phyloP scores from a whole-genome alignment of 495 filamentous ascomycete species.

The Trichoderma virens region DNA sequence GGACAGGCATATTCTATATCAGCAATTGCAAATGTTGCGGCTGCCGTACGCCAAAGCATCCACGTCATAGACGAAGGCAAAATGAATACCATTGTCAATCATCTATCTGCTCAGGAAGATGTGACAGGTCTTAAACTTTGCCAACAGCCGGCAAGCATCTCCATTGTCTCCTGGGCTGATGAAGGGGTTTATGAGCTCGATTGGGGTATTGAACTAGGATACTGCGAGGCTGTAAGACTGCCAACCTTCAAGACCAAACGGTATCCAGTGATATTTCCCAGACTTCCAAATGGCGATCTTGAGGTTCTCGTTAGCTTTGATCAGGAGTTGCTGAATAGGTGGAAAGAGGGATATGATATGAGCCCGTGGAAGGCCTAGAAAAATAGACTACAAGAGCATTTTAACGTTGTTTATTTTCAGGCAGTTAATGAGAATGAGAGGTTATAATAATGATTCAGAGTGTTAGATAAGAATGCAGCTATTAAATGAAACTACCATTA shows the following conservation, averaged over 20 bases:
- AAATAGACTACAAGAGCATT: not conserved
- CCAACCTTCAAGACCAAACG: slow-evolving; percentile 17
- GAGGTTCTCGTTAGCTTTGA: slow-evolving; percentile 24
- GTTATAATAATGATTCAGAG: not conserved
- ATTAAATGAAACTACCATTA: not conserved
- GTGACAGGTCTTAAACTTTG: slow-evolving; percentile 24
- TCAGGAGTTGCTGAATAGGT: slow-evolving; percentile 9
- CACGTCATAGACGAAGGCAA: slow-evolving; percentile 14
- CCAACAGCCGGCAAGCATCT: slow-evolving; percentile 50
- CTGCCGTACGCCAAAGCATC: slow-evolving; percentile 15
- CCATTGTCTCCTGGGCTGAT: slow-evolving; percentile 50
- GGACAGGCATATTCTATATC: not conserved
- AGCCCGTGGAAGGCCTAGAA: not conserved
- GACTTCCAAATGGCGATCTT: slow-evolving; percentile 17
- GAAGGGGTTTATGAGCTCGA: slow-evolving; percentile 20
- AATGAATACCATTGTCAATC: slow-evolving; percentile 17
- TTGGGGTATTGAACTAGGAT: slow-evolving; percentile 19
- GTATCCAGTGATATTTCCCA: slow-evolving; percentile 24
- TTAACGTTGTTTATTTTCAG: not conserved
- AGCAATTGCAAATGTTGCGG: slow-evolving; percentile 14
- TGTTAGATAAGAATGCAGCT: not conserved
- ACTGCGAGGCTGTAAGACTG: slow-evolving; percentile 22
- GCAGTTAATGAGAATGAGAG: not conserved
- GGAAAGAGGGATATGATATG: not conserved
- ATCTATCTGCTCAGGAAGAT: slow-evolving; percentile 12